phyloP scores from a whole-genome alignment of 2,329 filamentous ascomycete genomes.

The Exophiala spinifera region DNA sequence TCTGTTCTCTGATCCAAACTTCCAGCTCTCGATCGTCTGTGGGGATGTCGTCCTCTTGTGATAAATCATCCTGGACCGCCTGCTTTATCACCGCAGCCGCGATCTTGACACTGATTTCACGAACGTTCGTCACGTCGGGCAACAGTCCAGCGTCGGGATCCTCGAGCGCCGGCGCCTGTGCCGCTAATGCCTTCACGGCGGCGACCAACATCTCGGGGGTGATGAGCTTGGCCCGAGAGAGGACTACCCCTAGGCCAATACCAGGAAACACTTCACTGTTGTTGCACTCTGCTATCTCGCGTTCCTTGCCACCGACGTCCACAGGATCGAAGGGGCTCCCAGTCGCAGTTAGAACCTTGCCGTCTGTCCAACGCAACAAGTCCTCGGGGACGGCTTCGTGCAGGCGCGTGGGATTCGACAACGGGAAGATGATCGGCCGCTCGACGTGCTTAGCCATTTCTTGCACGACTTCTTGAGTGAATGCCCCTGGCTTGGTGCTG shows the following conservation, averaged over 20 bases:
- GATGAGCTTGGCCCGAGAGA: constrained; percentile 64
- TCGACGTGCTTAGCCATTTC: constrained; percentile 73
- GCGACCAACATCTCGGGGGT: constrained; percentile 79
- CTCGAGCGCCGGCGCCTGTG: constrained; percentile 65
- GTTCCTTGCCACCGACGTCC: constrained; percentile 53
- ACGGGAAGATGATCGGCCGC: constrained; percentile 73
- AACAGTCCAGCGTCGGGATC: constrained; percentile 65
- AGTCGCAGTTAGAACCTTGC: constrained; percentile 74
- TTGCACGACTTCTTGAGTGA: constrained; percentile 69
- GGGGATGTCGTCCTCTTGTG: constrained; percentile 65
- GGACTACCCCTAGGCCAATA: constrained; percentile 75
- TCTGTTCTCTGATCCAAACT: constrained; percentile 42
- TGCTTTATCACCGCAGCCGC: constrained; percentile 71
- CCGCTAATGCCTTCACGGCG: constrained; percentile 70
- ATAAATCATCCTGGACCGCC: constrained; percentile 67
- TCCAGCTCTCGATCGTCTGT: constrained; percentile 36
- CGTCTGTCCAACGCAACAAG: constrained; percentile 73
- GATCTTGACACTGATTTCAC: constrained; percentile 73
- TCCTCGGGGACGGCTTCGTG: constrained; percentile 79
- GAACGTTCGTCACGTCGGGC: constrained; percentile 71
- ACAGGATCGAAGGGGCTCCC: constrained; percentile 80
- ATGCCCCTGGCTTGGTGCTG: constrained; percentile 71
- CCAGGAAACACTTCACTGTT: constrained; percentile 83
- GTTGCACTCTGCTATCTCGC: constrained; percentile 76
- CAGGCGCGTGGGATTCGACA: constrained; percentile 80